Base-by-base conservation (phyloP, 1,284 basidiomycete genomes). In the Ustanciosporium gigantosporum region DNA sequence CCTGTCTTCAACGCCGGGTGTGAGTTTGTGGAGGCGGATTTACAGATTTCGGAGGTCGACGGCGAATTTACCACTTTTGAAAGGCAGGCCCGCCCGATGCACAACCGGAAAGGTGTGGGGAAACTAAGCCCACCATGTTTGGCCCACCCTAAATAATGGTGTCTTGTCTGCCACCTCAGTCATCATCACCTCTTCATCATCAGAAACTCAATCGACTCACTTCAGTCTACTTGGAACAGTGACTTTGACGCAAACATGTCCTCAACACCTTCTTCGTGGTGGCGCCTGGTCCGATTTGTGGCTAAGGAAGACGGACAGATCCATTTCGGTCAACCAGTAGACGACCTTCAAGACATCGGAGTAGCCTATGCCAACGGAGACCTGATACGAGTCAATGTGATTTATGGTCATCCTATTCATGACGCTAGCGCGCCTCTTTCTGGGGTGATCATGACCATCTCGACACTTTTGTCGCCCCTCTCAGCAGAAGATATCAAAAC, bases 201-300 rank as follows among this genome's bases (percentile, higher is more conserved):
- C n/a, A n/a, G n/a, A n/a, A n/a, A n/a, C n/a, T n/a, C n/a, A n/a
- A n/a, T n/a, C n/a, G n/a, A n/a, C n/a, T n/a, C n/a, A n/a, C n/a
- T n/a, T n/a, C n/a, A n/a, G n/a, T n/a, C n/a, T n/a, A n/a, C n/a
- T n/a, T n/a, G n/a, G n/a, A n/a, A n/a, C n/a, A n/a, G n/a, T n/a
- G n/a, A n/a, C n/a, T n/a, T n/a, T n/a, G n/a, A n/a, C n/a, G n/a
- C 38, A 16, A 41, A 22, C 5, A 42, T 42, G 41, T 5, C 15
- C 5, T 13, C 46, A 25, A 52, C 53, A 6, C 13, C 46, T 20
- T 53, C 60, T 1, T 25, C 57, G 7, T 70, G 69, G 67, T 51
- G 58, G 39, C 47, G 69, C 6, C 46, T 72, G 4, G 57, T 72
- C 37, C 67, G 68, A 38, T 72, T 72, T 41, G 42, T 70, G 13